Conservation (phyloP, 805 yeast genomes). For the Wickerhamomyces chaumierensis region DNA sequence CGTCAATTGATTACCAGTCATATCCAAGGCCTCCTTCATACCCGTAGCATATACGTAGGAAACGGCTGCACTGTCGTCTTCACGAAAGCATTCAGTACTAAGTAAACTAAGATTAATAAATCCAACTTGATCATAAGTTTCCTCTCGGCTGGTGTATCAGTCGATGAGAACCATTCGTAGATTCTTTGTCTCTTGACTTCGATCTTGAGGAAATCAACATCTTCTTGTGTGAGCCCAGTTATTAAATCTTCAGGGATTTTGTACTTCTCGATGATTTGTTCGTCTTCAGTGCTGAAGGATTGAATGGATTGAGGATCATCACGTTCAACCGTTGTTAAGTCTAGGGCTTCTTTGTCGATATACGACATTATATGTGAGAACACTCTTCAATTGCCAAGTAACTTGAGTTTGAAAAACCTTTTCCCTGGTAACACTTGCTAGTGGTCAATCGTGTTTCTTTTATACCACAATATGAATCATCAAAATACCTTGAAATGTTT, state of each 20-base stretch:
- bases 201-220: conserved; percentile 1
- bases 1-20: conserved; percentile 40
- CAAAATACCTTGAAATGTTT: too few relatives aligned
- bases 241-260: conserved; percentile 4
- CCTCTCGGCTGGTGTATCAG: conserved; percentile 32
- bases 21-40: conserved; percentile 39
- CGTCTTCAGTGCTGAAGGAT: not conserved
- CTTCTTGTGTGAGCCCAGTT: conserved; percentile 1
- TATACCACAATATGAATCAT: too few relatives aligned
- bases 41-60: conserved; percentile 57
- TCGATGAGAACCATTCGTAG: conserved; percentile 45
- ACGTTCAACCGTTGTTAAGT: too few relatives aligned
- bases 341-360: too few relatives aligned
- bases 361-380: too few relatives aligned
- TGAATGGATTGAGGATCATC: too few relatives aligned
- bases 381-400: too few relatives aligned
- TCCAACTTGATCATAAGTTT: conserved; percentile 38
- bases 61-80: conserved; percentile 52
- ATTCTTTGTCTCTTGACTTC: conserved; percentile 24
- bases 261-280: not conserved
- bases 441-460: too few relatives aligned
- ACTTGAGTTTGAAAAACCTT: too few relatives aligned
- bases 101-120: conserved; percentile 36
- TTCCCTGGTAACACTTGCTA: too few relatives aligned
- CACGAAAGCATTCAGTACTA: conserved; percentile 55